Conservation (phyloP, 2,329 filamentous ascomycete species). For the Penicillium sp. region DNA sequence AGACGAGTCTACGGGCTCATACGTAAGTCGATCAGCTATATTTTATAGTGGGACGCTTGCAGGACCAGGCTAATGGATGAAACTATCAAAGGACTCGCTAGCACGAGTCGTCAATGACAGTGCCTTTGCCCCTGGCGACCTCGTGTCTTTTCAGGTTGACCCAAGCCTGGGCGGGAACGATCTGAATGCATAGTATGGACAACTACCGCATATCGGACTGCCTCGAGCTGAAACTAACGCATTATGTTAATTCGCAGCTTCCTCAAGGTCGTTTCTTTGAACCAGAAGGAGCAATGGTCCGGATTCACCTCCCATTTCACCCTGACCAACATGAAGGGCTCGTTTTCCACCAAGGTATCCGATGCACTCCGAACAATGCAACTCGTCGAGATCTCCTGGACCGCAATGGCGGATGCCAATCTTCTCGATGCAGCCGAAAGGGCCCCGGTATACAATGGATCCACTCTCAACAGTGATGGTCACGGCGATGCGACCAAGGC, state of each 20-base stretch:
- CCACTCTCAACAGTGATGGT: conserved; percentile 30
- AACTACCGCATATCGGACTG: not conserved
- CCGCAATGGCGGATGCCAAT: conserved; percentile 1
- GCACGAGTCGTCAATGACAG: conserved; percentile 39
- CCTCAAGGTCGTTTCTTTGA: conserved; percentile 58
- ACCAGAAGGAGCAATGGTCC: conserved; percentile 47
- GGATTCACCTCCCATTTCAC: conserved; percentile 64
- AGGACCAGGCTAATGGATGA: conserved; percentile 1
- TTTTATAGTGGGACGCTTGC: not conserved
- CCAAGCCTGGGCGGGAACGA: conserved; percentile 45
- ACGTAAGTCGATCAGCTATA: conserved; percentile 37
- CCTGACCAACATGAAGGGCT: conserved; percentile 63
- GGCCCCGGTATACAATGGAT: conserved; percentile 2
- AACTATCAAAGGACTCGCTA: conserved; percentile 40
- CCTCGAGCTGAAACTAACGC: not conserved
- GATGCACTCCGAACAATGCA: conserved; percentile 20
- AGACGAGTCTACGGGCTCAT: conserved; percentile 51
- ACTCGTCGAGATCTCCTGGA: conserved; percentile 7
- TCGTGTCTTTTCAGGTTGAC: conserved; percentile 46
- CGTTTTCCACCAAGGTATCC: conserved; percentile 47
- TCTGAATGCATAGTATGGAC: conserved; percentile 56
- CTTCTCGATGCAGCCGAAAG: conserved; percentile 6
- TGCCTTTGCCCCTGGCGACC: conserved; percentile 41
- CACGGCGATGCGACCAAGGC: conserved; percentile 19
- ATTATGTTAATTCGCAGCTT: conserved; percentile 44